These are phyloP conservation scores for Botrytis aclada DNA, from an alignment of 2,329 filamentous ascomycete species.

Conservation along the genomic window DNA sequence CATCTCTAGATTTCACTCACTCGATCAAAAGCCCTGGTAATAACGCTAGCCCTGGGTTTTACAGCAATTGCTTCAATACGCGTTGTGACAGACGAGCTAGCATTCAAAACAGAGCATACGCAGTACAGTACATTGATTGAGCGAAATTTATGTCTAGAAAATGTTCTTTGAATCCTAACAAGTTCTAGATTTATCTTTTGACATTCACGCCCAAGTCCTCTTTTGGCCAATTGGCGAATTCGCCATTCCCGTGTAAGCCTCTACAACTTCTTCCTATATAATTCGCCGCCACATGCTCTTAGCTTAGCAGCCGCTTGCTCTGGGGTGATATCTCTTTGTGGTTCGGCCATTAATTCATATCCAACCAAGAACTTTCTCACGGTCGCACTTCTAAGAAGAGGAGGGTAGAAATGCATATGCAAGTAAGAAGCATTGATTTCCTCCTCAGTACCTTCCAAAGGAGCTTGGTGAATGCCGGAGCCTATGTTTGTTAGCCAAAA, in stretches of 20 bases:
- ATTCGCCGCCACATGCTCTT: conserved; percentile 69
- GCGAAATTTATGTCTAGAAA: not conserved
- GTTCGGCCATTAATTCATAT: conserved; percentile 94
- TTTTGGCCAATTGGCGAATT: not conserved
- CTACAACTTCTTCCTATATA: conserved; percentile 66
- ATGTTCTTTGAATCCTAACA: not conserved
- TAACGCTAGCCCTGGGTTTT: not conserved
- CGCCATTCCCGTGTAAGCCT: not conserved
- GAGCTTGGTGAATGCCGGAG: conserved; percentile 95
- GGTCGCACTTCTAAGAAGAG: conserved; percentile 84
- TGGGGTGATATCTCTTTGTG: conserved; percentile 96
- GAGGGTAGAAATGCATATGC: conserved; percentile 97
- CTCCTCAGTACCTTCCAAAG: conserved; percentile 74
- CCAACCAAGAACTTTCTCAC: conserved; percentile 96
- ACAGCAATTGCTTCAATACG: not conserved
- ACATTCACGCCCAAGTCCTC: not conserved
- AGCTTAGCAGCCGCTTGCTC: conserved; percentile 86
- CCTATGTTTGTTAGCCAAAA: conserved; percentile 43
- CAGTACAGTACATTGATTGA: not conserved
- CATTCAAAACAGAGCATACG: not conserved
- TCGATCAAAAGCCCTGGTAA: not conserved
- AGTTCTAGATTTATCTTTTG: not conserved
- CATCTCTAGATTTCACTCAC: not conserved
- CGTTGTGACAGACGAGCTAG: not conserved
- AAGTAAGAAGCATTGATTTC: conserved; percentile 87